Evolutionary conservation across 345 rosid genomes (phyloP).

Genomic region (Populus alba): DNA sequence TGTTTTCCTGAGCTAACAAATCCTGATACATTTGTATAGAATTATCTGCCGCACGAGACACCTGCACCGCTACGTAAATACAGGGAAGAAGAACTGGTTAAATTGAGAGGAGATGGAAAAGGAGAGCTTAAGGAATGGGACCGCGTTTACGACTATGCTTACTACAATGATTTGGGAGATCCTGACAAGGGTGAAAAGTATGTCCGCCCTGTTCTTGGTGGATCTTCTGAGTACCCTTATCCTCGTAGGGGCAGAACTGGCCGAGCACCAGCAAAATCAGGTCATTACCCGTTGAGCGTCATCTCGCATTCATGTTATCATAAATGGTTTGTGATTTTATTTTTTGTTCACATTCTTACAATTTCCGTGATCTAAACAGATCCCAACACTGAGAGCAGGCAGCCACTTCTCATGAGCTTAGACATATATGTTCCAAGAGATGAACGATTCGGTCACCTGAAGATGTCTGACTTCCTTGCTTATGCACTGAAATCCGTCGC

Average conservation of each 20-base stretch:
- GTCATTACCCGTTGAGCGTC: constrained; percentile 1
- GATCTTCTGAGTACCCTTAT: constrained; percentile 40
- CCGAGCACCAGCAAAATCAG: constrained; percentile 32
- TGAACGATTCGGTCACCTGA: constrained; percentile 43
- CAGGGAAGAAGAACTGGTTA: constrained; percentile 39
- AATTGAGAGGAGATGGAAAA: constrained; percentile 39
- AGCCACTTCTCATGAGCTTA: constrained; percentile 28
- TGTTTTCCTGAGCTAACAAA: background rate
- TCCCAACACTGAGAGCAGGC: constrained; percentile 34
- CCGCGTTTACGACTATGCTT: constrained; percentile 46
- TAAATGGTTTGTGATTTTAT: background rate
- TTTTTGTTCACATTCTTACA: background rate
- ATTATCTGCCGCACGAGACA: constrained; percentile 39
- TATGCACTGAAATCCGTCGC: constrained; percentile 34
- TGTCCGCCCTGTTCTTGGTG: constrained; percentile 46
- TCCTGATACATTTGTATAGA: constrained; percentile 7
- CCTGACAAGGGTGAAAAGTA: constrained; percentile 34
- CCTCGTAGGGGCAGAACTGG: constrained; percentile 54
- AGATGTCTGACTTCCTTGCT: constrained; percentile 39
- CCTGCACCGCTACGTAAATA: constrained; percentile 35
- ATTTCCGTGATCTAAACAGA: constrained; percentile 14
- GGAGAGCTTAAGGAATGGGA: constrained; percentile 44
- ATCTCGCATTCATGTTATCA: background rate
- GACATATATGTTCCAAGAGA: constrained; percentile 41
- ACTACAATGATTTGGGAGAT: constrained; percentile 44